A percentile compares a stretch with the other conserved stretches of the same genome.
Evolutionary conservation across 2,329 filamentous ascomycete species (phyloP).

Genomic region (Pseudogymnoascus pannorum): DNA sequence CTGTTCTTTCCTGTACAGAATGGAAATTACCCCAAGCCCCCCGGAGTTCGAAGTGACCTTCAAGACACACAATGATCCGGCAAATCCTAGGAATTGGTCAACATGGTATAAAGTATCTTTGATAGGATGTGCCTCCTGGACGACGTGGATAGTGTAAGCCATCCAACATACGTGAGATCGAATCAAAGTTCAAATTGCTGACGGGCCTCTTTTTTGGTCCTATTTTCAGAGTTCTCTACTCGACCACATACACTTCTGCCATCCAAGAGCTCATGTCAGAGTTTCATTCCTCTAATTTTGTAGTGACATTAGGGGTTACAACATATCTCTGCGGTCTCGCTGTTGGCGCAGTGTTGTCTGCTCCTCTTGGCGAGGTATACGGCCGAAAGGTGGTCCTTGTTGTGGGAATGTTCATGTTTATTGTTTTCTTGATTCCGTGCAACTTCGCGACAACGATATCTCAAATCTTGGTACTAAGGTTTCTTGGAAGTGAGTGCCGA

Average conservation of each 20-base stretch:
- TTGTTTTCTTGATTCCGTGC: slow-evolving; percentile 63
- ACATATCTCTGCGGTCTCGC: slow-evolving; percentile 72
- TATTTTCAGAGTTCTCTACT: slow-evolving; percentile 54
- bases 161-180: slow-evolving; percentile 39
- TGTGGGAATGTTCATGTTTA: slow-evolving; percentile 55
- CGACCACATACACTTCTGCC: slow-evolving; percentile 70
- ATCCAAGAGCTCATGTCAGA: slow-evolving; percentile 61
- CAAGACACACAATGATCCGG: slow-evolving; percentile 47
- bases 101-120: slow-evolving; percentile 37
- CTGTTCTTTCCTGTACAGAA: background rate
- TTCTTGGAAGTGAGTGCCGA: slow-evolving; percentile 51
- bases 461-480: slow-evolving; percentile 63
- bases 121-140: slow-evolving; percentile 31
- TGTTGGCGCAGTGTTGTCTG: slow-evolving; percentile 62
- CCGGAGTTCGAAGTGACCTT: slow-evolving; percentile 69
- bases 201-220: slow-evolving; percentile 28
- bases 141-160: slow-evolving; percentile 30
- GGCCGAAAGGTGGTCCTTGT: slow-evolving; percentile 64
- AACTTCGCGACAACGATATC: slow-evolving; percentile 61
- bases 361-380: slow-evolving; percentile 66
- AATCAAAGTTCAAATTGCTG: slow-evolving; percentile 34
- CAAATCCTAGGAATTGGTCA: slow-evolving; percentile 64
- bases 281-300: slow-evolving; percentile 50
- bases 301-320: slow-evolving; percentile 70
- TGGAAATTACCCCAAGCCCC: slow-evolving; percentile 18